phyloP scores from a whole-genome alignment of 805 yeast genomes.

The Priceomyces haplophilus region DNA sequence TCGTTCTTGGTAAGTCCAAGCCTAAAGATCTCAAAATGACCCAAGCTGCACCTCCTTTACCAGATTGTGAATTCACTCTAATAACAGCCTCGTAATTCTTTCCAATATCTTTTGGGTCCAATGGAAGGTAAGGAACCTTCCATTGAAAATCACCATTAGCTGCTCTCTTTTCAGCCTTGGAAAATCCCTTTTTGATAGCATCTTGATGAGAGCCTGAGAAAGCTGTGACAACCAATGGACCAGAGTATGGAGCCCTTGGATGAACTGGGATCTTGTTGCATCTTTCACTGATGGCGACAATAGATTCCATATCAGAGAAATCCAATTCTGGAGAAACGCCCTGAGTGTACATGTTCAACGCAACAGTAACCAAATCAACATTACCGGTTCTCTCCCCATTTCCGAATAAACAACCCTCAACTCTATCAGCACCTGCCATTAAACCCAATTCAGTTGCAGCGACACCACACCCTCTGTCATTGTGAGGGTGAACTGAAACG shows the following conservation, averaged over 20 bases:
- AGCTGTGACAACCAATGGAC: slow-evolving; percentile 75
- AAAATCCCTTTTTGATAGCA: slow-evolving; percentile 67
- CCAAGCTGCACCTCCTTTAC: slow-evolving; percentile 89
- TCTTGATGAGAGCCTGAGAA: slow-evolving; percentile 74
- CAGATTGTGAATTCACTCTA: slow-evolving; percentile 83
- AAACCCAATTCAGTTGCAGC: slow-evolving; percentile 78
- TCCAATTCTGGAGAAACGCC: slow-evolving; percentile 72
- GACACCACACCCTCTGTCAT: slow-evolving; percentile 81
- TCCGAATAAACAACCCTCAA: slow-evolving; percentile 79
- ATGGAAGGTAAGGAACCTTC: slow-evolving; percentile 74
- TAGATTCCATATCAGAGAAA: slow-evolving; percentile 62
- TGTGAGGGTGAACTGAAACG: slow-evolving; percentile 72
- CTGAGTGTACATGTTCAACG: slow-evolving; percentile 73
- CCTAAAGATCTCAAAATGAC: slow-evolving; percentile 67
- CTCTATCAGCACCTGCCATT: slow-evolving; percentile 83
- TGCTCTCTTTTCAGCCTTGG: slow-evolving; percentile 45
- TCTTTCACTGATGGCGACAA: slow-evolving; percentile 68
- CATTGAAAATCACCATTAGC: slow-evolving; percentile 40
- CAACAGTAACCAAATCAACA: slow-evolving; percentile 73
- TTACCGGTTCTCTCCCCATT: slow-evolving; percentile 87
- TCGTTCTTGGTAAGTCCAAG: slow-evolving; percentile 66
- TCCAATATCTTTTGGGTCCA: slow-evolving; percentile 80
- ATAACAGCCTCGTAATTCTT: slow-evolving; percentile 79
- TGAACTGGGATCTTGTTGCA: slow-evolving; percentile 75
- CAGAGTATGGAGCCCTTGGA: slow-evolving; percentile 78